Evolutionary conservation across 1,284 basidiomycete genomes (phyloP).

Genomic region (Sporisorium graminicola): DNA sequence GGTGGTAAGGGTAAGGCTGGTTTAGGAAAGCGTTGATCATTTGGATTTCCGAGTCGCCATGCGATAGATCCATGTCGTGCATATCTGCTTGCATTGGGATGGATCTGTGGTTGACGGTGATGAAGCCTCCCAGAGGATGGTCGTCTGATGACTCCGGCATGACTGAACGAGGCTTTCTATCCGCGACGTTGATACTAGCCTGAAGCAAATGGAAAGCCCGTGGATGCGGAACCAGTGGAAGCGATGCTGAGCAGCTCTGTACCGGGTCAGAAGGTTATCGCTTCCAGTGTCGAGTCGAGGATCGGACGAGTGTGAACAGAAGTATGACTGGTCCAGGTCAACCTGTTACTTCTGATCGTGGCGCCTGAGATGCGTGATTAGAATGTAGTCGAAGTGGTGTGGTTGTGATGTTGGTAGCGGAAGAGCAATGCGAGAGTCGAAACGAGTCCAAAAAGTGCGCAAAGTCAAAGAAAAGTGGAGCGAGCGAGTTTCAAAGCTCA

Average conservation of each 20-base stretch:
- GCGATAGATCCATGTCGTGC: constrained; percentile 9
- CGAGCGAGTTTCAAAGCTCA: not conserved
- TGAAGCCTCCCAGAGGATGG: constrained; percentile 12
- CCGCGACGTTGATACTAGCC: not conserved
- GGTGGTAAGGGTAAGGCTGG: constrained; percentile 2
- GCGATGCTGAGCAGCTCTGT: not conserved
- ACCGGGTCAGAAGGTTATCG: not conserved
- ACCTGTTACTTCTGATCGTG: not conserved
- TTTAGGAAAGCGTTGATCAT: constrained; percentile 14
- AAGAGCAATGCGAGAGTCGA: not conserved
- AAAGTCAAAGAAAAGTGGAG: constrained; percentile 2
- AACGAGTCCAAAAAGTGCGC: not conserved
- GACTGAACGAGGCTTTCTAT: not conserved
- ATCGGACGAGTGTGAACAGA: not conserved
- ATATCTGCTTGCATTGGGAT: constrained; percentile 7
- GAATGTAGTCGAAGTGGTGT: not conserved
- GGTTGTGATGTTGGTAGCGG: not conserved
- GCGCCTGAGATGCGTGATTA: not conserved
- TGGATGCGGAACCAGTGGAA: not conserved
- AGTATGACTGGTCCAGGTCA: not conserved
- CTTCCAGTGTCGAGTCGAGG: not conserved
- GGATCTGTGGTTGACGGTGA: constrained; percentile 18
- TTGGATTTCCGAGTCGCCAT: not conserved
- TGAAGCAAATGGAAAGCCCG: not conserved
- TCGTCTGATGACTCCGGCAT: constrained; percentile 29